Evolutionary conservation across 352 stramenopile species (phyloP).

Genomic region (Pythium grandisporangium): DNA sequence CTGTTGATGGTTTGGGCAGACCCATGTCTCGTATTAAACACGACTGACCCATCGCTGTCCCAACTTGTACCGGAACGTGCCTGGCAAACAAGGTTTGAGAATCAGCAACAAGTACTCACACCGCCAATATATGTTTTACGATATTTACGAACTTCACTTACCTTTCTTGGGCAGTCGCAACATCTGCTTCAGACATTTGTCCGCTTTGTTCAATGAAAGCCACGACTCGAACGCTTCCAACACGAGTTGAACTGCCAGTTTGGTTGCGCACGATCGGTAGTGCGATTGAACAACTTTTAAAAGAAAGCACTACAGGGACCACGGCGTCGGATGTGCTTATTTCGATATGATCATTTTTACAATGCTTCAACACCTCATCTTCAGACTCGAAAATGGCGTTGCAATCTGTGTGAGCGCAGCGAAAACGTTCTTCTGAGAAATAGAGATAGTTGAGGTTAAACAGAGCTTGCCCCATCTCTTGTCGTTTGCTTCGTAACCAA

Average conservation of each 20-base stretch:
- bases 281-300: conserved; percentile 55
- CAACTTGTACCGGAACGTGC: no score
- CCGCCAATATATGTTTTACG: no score
- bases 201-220: conserved; percentile 14
- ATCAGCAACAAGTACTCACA: no score
- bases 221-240: conserved; percentile 9
- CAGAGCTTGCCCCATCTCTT: conserved; percentile 21
- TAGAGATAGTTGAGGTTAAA: conserved; percentile 76
- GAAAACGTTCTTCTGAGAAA: conserved; percentile 42
- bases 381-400: conserved; percentile 20
- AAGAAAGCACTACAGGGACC: conserved; percentile 2
- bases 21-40: no score
- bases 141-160: background rate
- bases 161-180: conserved; percentile 10
- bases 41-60: no score
- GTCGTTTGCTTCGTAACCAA: conserved; percentile 1
- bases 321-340: background rate
- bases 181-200: conserved; percentile 8
- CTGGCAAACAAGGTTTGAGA: no score
- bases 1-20: no score
- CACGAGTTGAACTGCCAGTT: background rate
- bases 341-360: conserved; percentile 17
- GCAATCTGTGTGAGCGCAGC: conserved; percentile 27
- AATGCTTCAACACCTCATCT: conserved; percentile 22
- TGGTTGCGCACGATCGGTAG: conserved; percentile 27